Base-by-base conservation (phyloP, 306 rosid species). In the Vigna hirtella region DNA sequence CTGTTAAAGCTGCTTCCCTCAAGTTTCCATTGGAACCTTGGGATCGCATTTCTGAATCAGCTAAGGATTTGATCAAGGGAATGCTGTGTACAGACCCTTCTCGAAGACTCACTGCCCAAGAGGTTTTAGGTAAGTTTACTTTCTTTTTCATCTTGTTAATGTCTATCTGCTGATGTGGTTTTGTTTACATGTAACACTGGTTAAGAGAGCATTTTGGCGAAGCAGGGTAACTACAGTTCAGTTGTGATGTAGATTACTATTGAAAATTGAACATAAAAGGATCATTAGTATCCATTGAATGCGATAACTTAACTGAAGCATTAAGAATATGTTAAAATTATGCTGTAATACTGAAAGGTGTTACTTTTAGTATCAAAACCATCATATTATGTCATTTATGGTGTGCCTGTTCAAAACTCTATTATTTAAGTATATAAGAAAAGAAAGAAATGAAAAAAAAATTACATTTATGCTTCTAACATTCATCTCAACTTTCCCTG, bases 61-160 rank as follows among this genome's bases (percentile, higher is more conserved):
- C 93, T 58, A 85, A 79, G 83, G 89, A 87, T 85, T 85, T 93
- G 86, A 88, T 93, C n/a, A 74, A 56, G 84, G 84, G 86, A 80
- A 93, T 93, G 96, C 90, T 93, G 24, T 85, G 92, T 66, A 89
- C 80, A 53, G 93, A 90, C 76, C 83, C 92, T 61, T 85, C 89
- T 78, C 89, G 20, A 81, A 89, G 97, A 86, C 90, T 93, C 32
- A 87, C 88, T n/a, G 93, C 93, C 11, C 86, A 85, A 71, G 93
- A 86, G 84, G 96, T 90, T 79, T 81, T 93, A 72, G 91, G 96
- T 93, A 84, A 48, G 89, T 76, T 80, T 73, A 40, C 32, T 4
- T 47, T 38, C 8, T 40, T 28, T 38, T 32, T 63, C 59, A 52
- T 7, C 30, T 36, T 61, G 63, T 36, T 66, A 47, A 65, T 52